A percentile compares a stretch with the other conserved stretches of the same genome.
Conservation (phyloP, 176 grass and related monocot species). For the Canna indica region DNA sequence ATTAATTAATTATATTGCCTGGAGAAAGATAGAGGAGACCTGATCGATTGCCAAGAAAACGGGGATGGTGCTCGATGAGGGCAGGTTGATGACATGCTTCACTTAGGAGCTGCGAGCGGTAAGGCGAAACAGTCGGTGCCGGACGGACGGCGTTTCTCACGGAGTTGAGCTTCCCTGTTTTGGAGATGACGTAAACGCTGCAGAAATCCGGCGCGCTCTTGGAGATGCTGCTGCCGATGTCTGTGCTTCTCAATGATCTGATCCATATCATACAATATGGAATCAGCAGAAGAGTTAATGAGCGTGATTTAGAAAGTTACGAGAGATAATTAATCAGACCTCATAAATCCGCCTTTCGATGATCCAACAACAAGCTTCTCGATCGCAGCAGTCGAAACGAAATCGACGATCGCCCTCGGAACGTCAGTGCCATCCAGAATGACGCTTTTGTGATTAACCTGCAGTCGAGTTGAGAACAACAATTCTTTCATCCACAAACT, state of each 20-base stretch:
- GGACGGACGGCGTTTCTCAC: constrained; percentile 22
- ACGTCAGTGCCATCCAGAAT: constrained; percentile 32
- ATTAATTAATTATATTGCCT: too few species aligned
- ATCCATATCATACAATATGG: not conserved
- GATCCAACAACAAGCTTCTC: constrained; percentile 30
- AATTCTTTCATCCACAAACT: too few species aligned
- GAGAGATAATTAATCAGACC: too few species aligned
- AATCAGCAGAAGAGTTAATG: not conserved
- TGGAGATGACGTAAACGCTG: constrained; percentile 35
- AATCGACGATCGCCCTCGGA: constrained; percentile 34
- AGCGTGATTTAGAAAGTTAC: too few species aligned
- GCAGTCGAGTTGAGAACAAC: not conserved
- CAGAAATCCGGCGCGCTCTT: constrained; percentile 35
- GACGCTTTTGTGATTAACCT: constrained; percentile 32
- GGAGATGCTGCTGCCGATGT: constrained; percentile 3
- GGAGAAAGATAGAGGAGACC: too few species aligned
- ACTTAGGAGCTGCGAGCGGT: constrained; percentile 27
- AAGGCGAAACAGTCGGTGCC: constrained; percentile 17
- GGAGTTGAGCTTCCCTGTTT: constrained; percentile 25
- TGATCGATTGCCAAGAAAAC: too few species aligned
- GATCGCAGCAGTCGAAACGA: constrained; percentile 25
- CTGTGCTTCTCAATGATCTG: too few species aligned
- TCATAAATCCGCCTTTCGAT: constrained; percentile 24
- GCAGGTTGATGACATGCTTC: constrained; percentile 17
- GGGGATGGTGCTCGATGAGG: constrained; percentile 1